Evolutionary conservation across 2,329 filamentous ascomycete species (phyloP), one percentile per base, ranked within the genome.

Genomic region (Ascochyta rabiei): DNA sequence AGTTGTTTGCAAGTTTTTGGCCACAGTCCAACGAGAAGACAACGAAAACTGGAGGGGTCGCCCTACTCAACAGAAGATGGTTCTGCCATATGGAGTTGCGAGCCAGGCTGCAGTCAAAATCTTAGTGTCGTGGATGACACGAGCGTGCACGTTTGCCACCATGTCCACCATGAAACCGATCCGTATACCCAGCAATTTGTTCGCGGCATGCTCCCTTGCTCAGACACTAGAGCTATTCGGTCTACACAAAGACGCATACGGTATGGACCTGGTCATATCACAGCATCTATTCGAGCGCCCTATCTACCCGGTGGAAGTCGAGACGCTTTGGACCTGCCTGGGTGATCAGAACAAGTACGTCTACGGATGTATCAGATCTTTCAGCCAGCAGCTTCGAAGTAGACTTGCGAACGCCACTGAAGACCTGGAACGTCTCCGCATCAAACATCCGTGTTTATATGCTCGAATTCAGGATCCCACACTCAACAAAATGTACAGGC

Each of bases 51-150:
- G 53, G 53, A 24, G 2, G 9, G 61, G 57, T 1, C 19, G 5
- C 2, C 52, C 57, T 2, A 48, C 47, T 0, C 30, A 21, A 1
- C 64, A 67, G 21, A 40, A 49, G 12, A 34, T 70, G 10, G n/a
- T 30, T 6, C 15, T 71, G 2, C 66, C 66, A 3, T 19, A 24
- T 2, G 51, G 43, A 3, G 8, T 26, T 4, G 41, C 53, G 12
- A 64, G 64, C 34, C 51, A 56, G 7, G 35, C 56, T 2, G 59
- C 63, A 1, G 16, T 67, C 9, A 62, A 41, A 5, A 56, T 63
- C 7, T 24, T 71, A 6, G 16, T 68, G 6, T 35, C 61, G 2
- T 71, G 68, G 67, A 69, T 71, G 67, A 38, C 31, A 1, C 58
- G 61, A 6, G 68, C 67, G 2, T 70, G 67, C 39, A 45, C 46